A percentile compares a stretch with the other conserved stretches of the same genome.
phyloP scores from a whole-genome alignment of 2,329 filamentous ascomycete genomes.

The Fusarium humuli region DNA sequence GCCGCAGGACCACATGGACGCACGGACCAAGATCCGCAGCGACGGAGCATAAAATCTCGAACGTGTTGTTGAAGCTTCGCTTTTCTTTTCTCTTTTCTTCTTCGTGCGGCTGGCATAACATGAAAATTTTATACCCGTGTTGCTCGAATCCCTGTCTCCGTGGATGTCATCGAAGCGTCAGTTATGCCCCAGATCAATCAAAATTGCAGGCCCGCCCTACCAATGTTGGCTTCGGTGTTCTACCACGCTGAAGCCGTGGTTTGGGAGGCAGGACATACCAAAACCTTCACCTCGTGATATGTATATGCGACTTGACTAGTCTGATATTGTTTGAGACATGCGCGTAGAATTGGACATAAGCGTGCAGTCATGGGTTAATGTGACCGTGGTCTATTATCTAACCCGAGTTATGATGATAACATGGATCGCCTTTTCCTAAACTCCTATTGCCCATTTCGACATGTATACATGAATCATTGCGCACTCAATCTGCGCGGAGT shows the following conservation, averaged over 20 bases:
- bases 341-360: not conserved
- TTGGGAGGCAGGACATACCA: constrained; percentile 59
- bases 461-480: constrained; percentile 26
- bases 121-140: constrained; percentile 78
- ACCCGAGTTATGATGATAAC: constrained; percentile 20
- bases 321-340: not conserved
- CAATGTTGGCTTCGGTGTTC: constrained; percentile 56
- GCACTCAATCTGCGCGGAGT: not conserved
- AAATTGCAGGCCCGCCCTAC: constrained; percentile 79
- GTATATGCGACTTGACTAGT: not conserved
- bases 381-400: constrained; percentile 40
- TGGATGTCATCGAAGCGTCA: constrained; percentile 74
- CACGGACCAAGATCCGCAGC: constrained; percentile 15
- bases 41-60: constrained; percentile 47
- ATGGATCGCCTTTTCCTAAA: constrained; percentile 29
- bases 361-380: not conserved
- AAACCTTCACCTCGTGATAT: constrained; percentile 16
- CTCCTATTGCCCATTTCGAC: constrained; percentile 33
- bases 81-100: constrained; percentile 67
- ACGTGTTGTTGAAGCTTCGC: constrained; percentile 37
- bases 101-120: constrained; percentile 85
- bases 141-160: constrained; percentile 74
- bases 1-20: not conserved
- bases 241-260: constrained; percentile 49
- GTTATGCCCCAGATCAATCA: constrained; percentile 80